A percentile compares a stretch with the other conserved stretches of the same genome.
phyloP scores from a whole-genome alignment of 208 protist genomes.

The Trypanosoma avium region DNA sequence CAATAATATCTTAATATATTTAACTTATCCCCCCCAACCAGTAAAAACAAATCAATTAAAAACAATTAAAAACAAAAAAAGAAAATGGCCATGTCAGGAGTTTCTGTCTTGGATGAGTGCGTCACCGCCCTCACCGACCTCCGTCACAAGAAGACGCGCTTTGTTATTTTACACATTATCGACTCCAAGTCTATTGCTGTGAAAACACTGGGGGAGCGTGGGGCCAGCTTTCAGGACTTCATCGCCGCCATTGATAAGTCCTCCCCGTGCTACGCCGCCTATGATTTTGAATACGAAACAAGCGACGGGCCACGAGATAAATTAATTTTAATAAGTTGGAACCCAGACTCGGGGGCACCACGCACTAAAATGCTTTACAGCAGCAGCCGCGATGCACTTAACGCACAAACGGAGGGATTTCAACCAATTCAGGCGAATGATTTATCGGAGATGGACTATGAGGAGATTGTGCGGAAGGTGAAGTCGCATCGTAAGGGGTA shows the following conservation, averaged over 20 bases:
- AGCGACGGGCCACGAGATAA: conserved; percentile 80
- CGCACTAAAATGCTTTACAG: conserved; percentile 90
- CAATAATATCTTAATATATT: neutral
- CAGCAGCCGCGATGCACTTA: conserved; percentile 78
- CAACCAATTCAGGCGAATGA: conserved; percentile 89
- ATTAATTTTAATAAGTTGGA: conserved; percentile 90
- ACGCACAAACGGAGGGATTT: conserved; percentile 69
- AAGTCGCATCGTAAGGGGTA: conserved; percentile 39
- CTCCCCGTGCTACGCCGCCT: conserved; percentile 89
- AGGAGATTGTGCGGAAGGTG: conserved; percentile 57
- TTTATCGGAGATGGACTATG: conserved; percentile 48
- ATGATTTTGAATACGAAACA: conserved; percentile 86
- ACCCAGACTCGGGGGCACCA: conserved; percentile 73
- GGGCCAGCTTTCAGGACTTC: conserved; percentile 80
- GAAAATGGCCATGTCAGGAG: conserved; percentile 85
- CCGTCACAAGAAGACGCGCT: conserved; percentile 83
- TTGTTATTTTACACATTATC: conserved; percentile 86
- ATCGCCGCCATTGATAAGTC: conserved; percentile 47
- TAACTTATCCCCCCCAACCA: no score
- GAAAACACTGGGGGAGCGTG: conserved; percentile 43
- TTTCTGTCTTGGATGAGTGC: conserved; percentile 73
- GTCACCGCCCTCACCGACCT: conserved; percentile 66
- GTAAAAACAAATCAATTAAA: conserved; percentile 5
- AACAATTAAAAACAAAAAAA: neutral
- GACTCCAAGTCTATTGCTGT: conserved; percentile 83